Base-by-base conservation (phyloP, 169 alveolate species). In the Eimeria necatrix region DNA sequence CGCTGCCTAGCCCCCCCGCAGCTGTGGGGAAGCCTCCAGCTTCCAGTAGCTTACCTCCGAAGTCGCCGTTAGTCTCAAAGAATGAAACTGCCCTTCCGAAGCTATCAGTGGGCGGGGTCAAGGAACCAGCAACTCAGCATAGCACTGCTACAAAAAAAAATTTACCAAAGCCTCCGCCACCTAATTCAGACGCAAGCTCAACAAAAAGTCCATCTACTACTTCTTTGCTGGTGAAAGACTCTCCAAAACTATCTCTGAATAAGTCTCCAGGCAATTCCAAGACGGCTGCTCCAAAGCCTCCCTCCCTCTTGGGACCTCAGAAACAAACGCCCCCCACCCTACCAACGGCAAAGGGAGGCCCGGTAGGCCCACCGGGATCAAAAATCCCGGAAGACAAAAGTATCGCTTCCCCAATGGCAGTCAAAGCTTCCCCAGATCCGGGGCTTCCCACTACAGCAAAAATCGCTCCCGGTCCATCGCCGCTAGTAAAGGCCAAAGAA, bases 161-260 rank as follows among this genome's bases (percentile, higher is more conserved):
- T 4, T 51, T 85, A 59, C 92, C 92, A 26, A 85, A 60, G 51
- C 32, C 24, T 22, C 92, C 80, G 61, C 2, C 61, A 59, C 81
- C 80, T 20, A 76, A 80, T 59, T 16, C 80, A 20, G 92, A 78
- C 81, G 24, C 64, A 20, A 85, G 60, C 3, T 20, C 80, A 12
- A 12, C 46, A 56, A n/a, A 41, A 59, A 32, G 49, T 32, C 81
- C 64, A 85, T 49, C 51, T 12, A 85, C 18, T 18, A 4, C 80
- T 24, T 26, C 76, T 32, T 26, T 85, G 5, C 81, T 46, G 26
- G 80, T 41, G 53, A 85, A 85, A 60, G 49, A 14, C 48, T 61
- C 92, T 46, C 2, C 41, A 68, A 85, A 60, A 60, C 0, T 81
- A 9, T 41, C 51, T 20, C 81, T 24, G 61, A 46, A 49, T n/a